Conservation (phyloP, 2,329 filamentous ascomycete genomes). For the Amauroascus verrucosus region DNA sequence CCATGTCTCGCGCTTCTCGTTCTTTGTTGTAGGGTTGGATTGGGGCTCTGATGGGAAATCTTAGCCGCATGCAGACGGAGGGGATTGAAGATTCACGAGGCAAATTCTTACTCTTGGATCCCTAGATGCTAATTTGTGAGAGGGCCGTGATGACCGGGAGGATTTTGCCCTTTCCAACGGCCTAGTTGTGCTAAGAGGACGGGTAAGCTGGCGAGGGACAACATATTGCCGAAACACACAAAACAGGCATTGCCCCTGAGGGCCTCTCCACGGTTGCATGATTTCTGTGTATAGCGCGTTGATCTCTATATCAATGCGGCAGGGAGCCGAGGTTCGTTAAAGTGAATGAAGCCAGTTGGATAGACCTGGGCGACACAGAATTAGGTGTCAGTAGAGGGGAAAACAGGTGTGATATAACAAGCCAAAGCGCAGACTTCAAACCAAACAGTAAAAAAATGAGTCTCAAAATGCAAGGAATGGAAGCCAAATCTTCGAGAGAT, state of each 20-base stretch:
- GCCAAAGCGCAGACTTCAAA: no score
- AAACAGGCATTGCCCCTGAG: conserved; percentile 33
- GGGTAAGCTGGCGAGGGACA: conserved; percentile 19
- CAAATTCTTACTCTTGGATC: neutral
- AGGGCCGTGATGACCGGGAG: conserved; percentile 14
- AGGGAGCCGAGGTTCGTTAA: no score
- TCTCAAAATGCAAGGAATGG: no score
- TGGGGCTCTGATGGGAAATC: neutral
- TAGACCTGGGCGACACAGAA: neutral
- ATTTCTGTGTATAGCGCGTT: neutral
- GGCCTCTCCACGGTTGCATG: conserved; percentile 35
- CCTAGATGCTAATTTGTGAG: neutral
- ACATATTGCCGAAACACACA: conserved; percentile 29
- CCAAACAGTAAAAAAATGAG: neutral
- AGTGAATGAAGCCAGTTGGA: neutral
- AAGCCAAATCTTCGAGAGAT: no score
- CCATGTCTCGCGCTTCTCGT: conserved; percentile 11
- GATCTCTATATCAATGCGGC: neutral
- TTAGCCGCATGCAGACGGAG: neutral
- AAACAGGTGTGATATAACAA: no score
- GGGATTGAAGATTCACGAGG: neutral
- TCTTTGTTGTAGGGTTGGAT: neutral
- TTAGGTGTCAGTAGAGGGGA: no score
- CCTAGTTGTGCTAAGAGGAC: conserved; percentile 27
- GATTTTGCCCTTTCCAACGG: conserved; percentile 19